phyloP scores from a whole-genome alignment of 192 early-diverging fungal genomes.

The Umbelopsis isabellina region DNA sequence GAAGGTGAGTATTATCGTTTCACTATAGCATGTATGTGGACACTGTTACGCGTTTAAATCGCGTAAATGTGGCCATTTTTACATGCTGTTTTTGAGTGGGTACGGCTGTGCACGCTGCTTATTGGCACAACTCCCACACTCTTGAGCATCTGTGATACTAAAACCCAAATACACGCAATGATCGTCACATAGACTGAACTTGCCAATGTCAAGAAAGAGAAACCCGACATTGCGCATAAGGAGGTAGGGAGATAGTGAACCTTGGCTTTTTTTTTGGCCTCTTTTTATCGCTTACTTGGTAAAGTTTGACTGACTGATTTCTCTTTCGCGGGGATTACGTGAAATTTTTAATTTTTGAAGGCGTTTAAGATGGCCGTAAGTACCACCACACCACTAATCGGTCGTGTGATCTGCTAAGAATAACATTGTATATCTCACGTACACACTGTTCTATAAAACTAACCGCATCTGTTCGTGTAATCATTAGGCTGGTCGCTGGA shows the following conservation, averaged over 20 bases:
- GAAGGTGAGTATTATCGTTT: conserved; percentile 19
- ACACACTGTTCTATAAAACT: background rate
- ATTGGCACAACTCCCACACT: conserved; percentile 23
- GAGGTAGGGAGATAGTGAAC: conserved; percentile 25
- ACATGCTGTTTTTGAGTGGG: no score
- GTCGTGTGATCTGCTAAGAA: conserved; percentile 19
- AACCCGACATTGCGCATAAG: conserved; percentile 30
- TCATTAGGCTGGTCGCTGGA: conserved; percentile 11
- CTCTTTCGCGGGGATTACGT: conserved; percentile 10
- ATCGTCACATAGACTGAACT: conserved; percentile 28
- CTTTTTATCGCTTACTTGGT: background rate
- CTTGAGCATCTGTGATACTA: conserved; percentile 16
- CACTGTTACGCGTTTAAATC: background rate
- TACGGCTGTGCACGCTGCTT: no score
- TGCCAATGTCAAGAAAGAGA: conserved; percentile 29
- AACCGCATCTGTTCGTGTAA: background rate
- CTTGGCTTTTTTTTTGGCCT: conserved; percentile 26
- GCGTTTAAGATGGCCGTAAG: conserved; percentile 20
- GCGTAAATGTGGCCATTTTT: background rate
- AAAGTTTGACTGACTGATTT: conserved; percentile 3
- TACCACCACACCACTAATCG: conserved; percentile 20
- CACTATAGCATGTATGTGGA: no score
- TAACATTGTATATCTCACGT: background rate
- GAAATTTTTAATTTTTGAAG: conserved; percentile 9
- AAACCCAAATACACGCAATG: conserved; percentile 20